Conservation (phyloP, 768 basidiomycete genomes). For the Suillus alpinus region DNA sequence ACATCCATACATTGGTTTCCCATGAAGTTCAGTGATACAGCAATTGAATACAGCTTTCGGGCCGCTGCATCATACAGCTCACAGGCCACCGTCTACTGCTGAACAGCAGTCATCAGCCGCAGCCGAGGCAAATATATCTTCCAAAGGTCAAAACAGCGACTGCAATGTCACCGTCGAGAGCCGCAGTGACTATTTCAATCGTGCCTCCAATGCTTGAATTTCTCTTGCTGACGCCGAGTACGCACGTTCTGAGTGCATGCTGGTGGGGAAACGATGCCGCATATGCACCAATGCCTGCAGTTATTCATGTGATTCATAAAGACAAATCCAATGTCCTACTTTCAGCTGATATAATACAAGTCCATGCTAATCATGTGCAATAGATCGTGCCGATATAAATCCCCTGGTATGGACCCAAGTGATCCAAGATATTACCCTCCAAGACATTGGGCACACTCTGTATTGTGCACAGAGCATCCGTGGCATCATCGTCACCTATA, state of each 20-base stretch:
- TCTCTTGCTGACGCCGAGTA: background rate
- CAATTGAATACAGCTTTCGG: background rate
- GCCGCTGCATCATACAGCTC: background rate
- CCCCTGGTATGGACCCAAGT: constrained; percentile 57
- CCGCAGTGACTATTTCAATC: background rate
- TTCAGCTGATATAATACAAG: background rate
- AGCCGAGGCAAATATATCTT: background rate
- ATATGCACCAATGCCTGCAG: background rate
- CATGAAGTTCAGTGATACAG: background rate
- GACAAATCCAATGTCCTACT: background rate
- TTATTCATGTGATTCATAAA: background rate
- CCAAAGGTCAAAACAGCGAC: background rate
- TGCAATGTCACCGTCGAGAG: background rate
- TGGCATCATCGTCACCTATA: constrained; percentile 53
- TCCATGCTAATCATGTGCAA: constrained; percentile 22
- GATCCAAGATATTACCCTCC: constrained; percentile 47
- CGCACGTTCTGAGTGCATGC: background rate
- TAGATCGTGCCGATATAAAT: constrained; percentile 52
- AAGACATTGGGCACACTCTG: constrained; percentile 52
- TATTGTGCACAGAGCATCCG: constrained; percentile 52
- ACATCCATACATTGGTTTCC: background rate
- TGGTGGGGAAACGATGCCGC: background rate
- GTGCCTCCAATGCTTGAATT: background rate
- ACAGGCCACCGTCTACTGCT: background rate
- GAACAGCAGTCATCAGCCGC: background rate